Evolutionary conservation across 2,329 filamentous ascomycete genomes (phyloP), one percentile per base, ranked within the genome.

Genomic region (Monosporascus sp.): DNA sequence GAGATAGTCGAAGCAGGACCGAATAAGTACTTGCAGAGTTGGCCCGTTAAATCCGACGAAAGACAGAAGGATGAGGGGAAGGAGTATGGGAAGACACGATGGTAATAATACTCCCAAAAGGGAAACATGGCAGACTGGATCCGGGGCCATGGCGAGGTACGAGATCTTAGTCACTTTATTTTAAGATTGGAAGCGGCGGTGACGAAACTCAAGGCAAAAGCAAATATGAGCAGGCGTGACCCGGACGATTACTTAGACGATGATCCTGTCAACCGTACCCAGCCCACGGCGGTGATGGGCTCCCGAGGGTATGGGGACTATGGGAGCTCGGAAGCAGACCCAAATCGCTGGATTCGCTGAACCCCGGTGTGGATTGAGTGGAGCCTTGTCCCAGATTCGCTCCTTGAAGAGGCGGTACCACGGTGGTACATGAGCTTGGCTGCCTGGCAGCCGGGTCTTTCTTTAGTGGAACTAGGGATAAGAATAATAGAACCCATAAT

Each of bases 121-220:
- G 20, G 43, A 46, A 46, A 18, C 43, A 27, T 22, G 14, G 17
- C 43, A 46, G 43, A 17, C 43, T 46, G 43, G 43, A 14, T 46
- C n/a, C 43, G 15, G 24, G 43, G 58, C 61, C 62, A 63, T 65
- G 64, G 60, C 56, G 64, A 61, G 53, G 54, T 57, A 64, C 57
- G 65, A 46, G 65, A 66, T 65, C 66, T 67, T 65, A 68, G 43
- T 46, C 43, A 57, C 59, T 65, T 35, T 57, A 63, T 67, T 67
- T 62, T 65, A 67, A 67, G 64, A 63, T 62, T 63, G 49, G 61
- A 65, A 66, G 60, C 61, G 60, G 65, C 65, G 65, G 65, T 68
- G 65, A 67, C 65, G 61, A 57, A 57, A 57, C 47, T 57, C 62
- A 65, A 60, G 60, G 62, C 62, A 60, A 62, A 63, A 65, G 61